These are phyloP conservation scores for Euptelea pleiosperma DNA, from an alignment of 164 flowering plant species.

Conservation along the genomic window DNA sequence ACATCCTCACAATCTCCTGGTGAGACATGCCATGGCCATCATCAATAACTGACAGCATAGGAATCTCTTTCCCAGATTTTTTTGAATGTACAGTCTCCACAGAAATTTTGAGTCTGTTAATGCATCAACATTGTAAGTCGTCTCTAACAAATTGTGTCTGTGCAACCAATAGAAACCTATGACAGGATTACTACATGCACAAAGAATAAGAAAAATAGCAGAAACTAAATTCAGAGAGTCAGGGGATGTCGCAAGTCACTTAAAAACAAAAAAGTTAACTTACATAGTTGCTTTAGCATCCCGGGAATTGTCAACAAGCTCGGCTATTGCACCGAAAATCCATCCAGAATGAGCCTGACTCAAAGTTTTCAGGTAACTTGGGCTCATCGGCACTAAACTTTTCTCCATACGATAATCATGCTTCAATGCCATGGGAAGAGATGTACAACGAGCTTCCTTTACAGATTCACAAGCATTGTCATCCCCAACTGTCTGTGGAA, in stretches of 20 bases:
- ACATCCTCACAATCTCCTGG: constrained; percentile 43
- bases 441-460: constrained; percentile 1
- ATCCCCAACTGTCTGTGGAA: neutral
- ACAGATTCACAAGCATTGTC: neutral
- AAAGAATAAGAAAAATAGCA: neutral
- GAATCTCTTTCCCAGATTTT: constrained; percentile 32
- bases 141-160: neutral
- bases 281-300: constrained; percentile 59
- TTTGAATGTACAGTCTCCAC: constrained; percentile 32
- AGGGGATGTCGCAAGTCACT: too few relatives aligned
- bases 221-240: constrained; percentile 4
- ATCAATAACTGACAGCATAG: constrained; percentile 49
- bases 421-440: constrained; percentile 1
- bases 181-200: neutral
- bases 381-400: constrained; percentile 33
- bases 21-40: constrained; percentile 67
- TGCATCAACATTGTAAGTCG: neutral
- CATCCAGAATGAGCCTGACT: constrained; percentile 54
- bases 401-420: neutral
- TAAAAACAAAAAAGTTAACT: constrained; percentile 3
- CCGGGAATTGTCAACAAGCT: constrained; percentile 62
- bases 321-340: constrained; percentile 69
- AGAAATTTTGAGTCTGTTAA: constrained; percentile 40
- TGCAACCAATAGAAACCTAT: constrained; percentile 3
- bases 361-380: constrained; percentile 46